phyloP scores from a whole-genome alignment of 495 filamentous ascomycete genomes.

The Aspergillus coremiiformis region DNA sequence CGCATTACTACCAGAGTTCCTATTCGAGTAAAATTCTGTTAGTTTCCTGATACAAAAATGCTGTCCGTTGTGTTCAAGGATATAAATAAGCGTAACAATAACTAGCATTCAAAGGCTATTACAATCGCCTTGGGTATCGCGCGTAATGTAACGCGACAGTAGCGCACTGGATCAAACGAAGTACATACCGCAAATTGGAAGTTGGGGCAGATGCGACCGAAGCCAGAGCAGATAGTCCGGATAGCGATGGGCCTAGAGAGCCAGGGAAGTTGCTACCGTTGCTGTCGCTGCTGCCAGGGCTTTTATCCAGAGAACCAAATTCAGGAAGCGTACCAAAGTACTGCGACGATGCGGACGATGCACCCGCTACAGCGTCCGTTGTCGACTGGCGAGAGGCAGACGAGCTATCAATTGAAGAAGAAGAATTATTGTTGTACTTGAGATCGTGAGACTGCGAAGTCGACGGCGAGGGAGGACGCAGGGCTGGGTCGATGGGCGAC shows the following conservation, averaged over 20 bases:
- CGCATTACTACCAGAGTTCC: conserved; percentile 44
- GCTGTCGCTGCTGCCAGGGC: conserved; percentile 18
- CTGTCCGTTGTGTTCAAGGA: background rate
- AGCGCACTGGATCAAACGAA: background rate
- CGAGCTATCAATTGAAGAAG: conserved; percentile 17
- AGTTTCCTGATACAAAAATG: too few relatives aligned
- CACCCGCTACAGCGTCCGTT: conserved; percentile 21
- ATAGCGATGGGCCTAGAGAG: conserved; percentile 41
- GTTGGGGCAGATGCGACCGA: conserved; percentile 53
- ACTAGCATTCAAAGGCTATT: background rate
- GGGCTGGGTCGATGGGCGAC: conserved; percentile 51
- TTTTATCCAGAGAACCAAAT: conserved; percentile 21
- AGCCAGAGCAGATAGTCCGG: conserved; percentile 55
- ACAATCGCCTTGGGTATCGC: background rate
- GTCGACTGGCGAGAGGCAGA: conserved; percentile 16
- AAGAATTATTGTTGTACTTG: conserved; percentile 23
- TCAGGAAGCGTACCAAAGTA: conserved; percentile 33
- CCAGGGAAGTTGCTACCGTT: conserved; percentile 21
- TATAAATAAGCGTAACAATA: background rate
- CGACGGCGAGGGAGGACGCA: conserved; percentile 39
- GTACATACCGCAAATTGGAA: conserved; percentile 59
- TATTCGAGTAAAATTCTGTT: conserved; percentile 28
- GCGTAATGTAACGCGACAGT: background rate
- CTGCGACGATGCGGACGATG: conserved; percentile 31
- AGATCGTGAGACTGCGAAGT: conserved; percentile 34